phyloP scores from a whole-genome alignment of 148 eudicot species.

The Camellia granthamiana region DNA sequence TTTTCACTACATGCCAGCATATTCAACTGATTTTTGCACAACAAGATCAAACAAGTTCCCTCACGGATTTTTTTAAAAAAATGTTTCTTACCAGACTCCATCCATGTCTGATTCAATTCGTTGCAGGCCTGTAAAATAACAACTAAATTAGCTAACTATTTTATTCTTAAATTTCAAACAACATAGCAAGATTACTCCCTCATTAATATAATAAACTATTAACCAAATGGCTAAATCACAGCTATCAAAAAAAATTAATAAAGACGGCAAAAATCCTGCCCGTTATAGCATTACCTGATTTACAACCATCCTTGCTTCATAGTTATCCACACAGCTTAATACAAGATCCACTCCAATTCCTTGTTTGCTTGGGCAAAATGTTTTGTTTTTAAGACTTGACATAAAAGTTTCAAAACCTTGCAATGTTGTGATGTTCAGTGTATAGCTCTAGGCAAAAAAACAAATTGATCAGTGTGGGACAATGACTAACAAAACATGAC shows the following conservation, averaged over 20 bases:
- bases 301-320: conserved; percentile 99
- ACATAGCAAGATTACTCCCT: conserved; percentile 1
- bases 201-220: not conserved
- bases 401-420: conserved; percentile 92
- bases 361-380: conserved; percentile 59
- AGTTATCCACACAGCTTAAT: conserved; percentile 95
- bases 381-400: conserved; percentile 77
- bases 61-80: not conserved
- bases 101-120: conserved; percentile 92
- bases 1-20: not conserved
- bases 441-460: conserved; percentile 66
- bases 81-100: conserved; percentile 78
- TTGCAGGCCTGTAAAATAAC: conserved; percentile 75
- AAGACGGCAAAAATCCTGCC: not conserved
- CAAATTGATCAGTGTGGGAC: conserved; percentile 12
- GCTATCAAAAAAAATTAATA: not conserved
- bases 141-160: conserved; percentile 8
- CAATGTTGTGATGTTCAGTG: conserved; percentile 86
- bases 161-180: not conserved
- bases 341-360: conserved; percentile 95
- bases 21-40: not conserved
- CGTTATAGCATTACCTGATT: conserved; percentile 62
- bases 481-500: not conserved
- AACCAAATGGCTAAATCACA: not conserved
- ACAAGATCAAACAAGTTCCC: not conserved